Percentiles rank a stretch among this genome's conserved stretches.
phyloP scores from a whole-genome alignment of 148 eudicot genomes.

The Hydrangea macrophylla region DNA sequence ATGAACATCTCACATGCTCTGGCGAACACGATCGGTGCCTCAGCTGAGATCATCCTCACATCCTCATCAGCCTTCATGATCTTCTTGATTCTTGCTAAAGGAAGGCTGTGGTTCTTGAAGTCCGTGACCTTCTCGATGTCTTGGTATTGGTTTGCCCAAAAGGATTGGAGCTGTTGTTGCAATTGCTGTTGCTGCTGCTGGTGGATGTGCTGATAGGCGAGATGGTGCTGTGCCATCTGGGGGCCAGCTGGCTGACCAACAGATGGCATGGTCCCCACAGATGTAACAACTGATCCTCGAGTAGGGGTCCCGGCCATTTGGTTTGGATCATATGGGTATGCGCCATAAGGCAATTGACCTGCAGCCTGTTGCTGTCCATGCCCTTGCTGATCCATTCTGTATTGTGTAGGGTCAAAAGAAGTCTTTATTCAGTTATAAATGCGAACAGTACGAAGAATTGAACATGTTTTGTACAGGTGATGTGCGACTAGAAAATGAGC shows the following conservation, averaged over 20 bases:
- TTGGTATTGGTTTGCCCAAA: conserved; percentile 65
- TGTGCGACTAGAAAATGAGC: too few relatives aligned
- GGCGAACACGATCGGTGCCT: conserved; percentile 78
- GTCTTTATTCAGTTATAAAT: not conserved
- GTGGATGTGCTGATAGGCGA: conserved; percentile 74
- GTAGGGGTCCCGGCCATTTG: conserved; percentile 51
- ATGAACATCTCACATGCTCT: conserved; percentile 86
- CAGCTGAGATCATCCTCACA: conserved; percentile 84
- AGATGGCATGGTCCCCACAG: conserved; percentile 37
- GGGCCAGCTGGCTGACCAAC: conserved; percentile 35
- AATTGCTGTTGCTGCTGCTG: conserved; percentile 77
- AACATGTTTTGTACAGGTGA: not conserved
- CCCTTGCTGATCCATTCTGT: conserved; percentile 74
- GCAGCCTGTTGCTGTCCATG: conserved; percentile 48
- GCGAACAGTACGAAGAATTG: not conserved
- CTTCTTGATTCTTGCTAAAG: conserved; percentile 73
- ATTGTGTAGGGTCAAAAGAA: not conserved
- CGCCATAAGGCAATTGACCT: conserved; percentile 50
- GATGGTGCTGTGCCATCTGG: conserved; percentile 58
- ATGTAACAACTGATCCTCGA: conserved; percentile 28
- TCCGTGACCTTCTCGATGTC: conserved; percentile 68
- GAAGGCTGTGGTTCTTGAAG: conserved; percentile 81
- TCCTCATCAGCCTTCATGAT: conserved; percentile 88
- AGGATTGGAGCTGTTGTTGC: conserved; percentile 62
- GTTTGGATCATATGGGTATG: conserved; percentile 42